These are phyloP conservation scores for Haematococcus lacustris DNA, from an alignment of 139 green algal species.

Conservation along the genomic window DNA sequence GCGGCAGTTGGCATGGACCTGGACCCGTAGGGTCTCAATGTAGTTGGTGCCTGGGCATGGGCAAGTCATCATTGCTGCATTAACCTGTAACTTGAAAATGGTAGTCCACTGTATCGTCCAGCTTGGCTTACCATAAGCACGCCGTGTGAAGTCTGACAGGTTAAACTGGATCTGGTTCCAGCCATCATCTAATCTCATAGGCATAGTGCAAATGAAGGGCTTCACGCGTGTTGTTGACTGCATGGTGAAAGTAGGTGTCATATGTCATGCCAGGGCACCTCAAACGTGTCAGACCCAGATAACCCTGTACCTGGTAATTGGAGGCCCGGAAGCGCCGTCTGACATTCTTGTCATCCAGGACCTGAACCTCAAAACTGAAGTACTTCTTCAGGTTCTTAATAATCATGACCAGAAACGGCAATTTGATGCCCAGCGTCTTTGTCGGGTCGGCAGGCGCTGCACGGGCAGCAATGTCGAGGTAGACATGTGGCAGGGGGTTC, in stretches of 20 bases:
- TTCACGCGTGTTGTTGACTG: conserved; percentile 75
- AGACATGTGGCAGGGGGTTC: too few species aligned
- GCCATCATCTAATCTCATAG: conserved; percentile 86
- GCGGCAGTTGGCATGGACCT: conserved; percentile 91
- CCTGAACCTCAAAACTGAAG: conserved; percentile 94
- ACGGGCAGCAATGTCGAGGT: too few species aligned
- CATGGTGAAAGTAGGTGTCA: too few species aligned
- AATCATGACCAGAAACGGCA: conserved; percentile 89
- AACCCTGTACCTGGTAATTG: conserved; percentile 98
- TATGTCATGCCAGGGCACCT: too few species aligned
- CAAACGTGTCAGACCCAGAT: too few species aligned
- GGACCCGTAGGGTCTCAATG: conserved; percentile 82
- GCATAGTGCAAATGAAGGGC: conserved; percentile 96
- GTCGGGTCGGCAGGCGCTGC: conserved; percentile 69
- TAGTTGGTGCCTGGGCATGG: conserved; percentile 74
- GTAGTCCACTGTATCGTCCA: too few species aligned
- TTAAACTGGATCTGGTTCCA: conserved; percentile 98
- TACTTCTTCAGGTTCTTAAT: conserved; percentile 98
- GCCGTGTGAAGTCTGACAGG: conserved; percentile 83
- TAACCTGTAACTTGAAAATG: too few species aligned
- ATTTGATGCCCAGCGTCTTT: conserved; percentile 93
- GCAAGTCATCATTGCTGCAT: too few species aligned
- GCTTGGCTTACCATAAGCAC: conserved; percentile 78
- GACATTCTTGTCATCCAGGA: conserved; percentile 98
- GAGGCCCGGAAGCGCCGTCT: conserved; percentile 90